Evolutionary conservation across 495 filamentous ascomycete genomes (phyloP), one percentile per base, ranked within the genome.

Genomic region (Penicillium bovifimosum): DNA sequence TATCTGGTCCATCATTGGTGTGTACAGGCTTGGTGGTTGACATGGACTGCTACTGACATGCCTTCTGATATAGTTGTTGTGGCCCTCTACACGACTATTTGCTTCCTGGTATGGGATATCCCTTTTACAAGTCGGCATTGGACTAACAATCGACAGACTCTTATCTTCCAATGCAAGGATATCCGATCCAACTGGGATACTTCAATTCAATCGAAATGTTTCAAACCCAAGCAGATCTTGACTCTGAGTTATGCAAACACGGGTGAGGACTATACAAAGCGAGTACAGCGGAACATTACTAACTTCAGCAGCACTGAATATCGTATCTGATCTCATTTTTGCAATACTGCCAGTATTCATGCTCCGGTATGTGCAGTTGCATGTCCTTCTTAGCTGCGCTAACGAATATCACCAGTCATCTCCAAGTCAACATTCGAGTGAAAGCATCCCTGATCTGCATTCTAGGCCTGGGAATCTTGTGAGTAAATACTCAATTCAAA

Each of bases 391-490:
- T 13, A 6, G 11, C 10, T 9, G 6, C 14, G 18, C 44, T 47
- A 20, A 47, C n/a, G 24, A 16, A 14, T n/a, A 16, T 35, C 3
- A 14, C 27, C 9, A 77, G 76, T 54, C 68, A 72, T n/a, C 55
- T 76, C 8, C 63, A 74, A 55, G 67, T 79, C 42, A 73, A 73
- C 52, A 43, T 52, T 10, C 62, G 63, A n/a, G 63, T 64, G 16
- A 76, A 74, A 47, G 53, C 61, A 6, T 70, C 69, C 5, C 58
- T 79, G 13, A 60, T 72, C 9, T 67, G 58, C 32, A 71, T 77
- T 27, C 54, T 80, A 5, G 60, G 64, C 6, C 58, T 79, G 2
- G 76, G 76, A 17, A 41, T 73, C 27, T 76, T 79, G 73, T 76
- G 52, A 49, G 67, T 50, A 0, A 0, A 31, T 7, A 14, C 9